Percentiles rank a stretch among this genome's conserved stretches.
These are phyloP conservation scores for Trametopsis cervina DNA, from an alignment of 768 basidiomycete species.

Conservation along the genomic window DNA sequence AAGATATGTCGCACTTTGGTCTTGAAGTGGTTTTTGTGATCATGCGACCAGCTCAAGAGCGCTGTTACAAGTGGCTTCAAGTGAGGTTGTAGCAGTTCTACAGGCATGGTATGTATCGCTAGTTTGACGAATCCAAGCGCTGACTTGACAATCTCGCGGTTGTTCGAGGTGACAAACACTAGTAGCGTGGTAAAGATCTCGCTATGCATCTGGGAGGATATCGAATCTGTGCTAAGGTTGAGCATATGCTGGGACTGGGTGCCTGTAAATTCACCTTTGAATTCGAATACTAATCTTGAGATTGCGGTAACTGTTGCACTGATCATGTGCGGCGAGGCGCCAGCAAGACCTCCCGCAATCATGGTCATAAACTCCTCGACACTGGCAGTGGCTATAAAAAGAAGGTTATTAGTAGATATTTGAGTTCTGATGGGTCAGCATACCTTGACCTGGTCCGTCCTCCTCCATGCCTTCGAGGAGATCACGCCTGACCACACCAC, in stretches of 20 bases:
- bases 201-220: constrained; percentile 64
- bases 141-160: constrained; percentile 97
- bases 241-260: background rate
- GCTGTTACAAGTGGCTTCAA: constrained; percentile 75
- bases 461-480: constrained; percentile 83
- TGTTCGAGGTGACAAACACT: constrained; percentile 88
- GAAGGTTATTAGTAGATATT: constrained; percentile 6
- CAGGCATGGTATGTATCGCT: constrained; percentile 76
- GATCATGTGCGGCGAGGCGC: constrained; percentile 95
- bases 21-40: constrained; percentile 99
- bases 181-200: constrained; percentile 84
- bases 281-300: constrained; percentile 92
- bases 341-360: constrained; percentile 91
- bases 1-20: constrained; percentile 94
- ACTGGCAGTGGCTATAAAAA: constrained; percentile 50
- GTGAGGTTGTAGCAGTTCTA: constrained; percentile 67
- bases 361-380: constrained; percentile 95
- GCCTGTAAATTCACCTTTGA: constrained; percentile 85
- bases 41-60: constrained; percentile 87
- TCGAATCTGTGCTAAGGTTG: constrained; percentile 40
- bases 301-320: constrained; percentile 94
- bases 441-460: constrained; percentile 46
- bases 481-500: constrained; percentile 73
- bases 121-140: constrained; percentile 94
- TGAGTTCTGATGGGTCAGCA: constrained; percentile 10